Base-by-base conservation (phyloP, 2,329 filamentous ascomycete genomes). In the Alternaria solani region DNA sequence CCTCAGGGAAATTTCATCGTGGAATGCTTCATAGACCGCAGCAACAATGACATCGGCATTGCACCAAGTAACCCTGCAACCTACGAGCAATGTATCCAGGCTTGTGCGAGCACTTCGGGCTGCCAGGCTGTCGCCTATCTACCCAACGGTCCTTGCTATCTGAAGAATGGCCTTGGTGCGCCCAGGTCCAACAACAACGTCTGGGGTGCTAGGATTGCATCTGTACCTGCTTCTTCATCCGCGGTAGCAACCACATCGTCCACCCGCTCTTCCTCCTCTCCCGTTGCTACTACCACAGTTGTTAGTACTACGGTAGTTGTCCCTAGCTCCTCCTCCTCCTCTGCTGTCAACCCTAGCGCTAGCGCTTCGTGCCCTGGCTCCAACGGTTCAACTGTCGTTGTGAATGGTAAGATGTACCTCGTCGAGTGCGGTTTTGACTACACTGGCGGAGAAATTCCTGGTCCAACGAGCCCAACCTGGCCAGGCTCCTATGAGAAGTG, bases 401-500 rank as follows among this genome's bases (percentile, higher is more conserved):
- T 42, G 12, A 44, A 26, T 11, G 48, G 41, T 11, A 55, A 43
- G 32, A 20, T 26, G 25, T 64, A 61, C 41, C 14, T 55, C n/a
- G 57, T 67, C 28, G 41, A 63, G 38, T 68, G 66, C 30, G 36
- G 51, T n/a, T 41, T 54, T 14, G 64, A 68, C 42, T 55, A 59
- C 7, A 20, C 14, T 20, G 47, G 54, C 28, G 56, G 47, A 23
- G 59, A 65, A 30, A 32, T 65, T 1, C 20, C 52, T 4, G 23
- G 43, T 16, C 39, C 51, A 11, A 28, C 44, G 12, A 43, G 52
- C 46, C 54, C 61, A 7, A 57, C 62, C 14, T 66, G 62, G 38
- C 62, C 62, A 18, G 61, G 51, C 39, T 57, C 61, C 14, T 69
- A 67, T 32, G 61, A 61, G 16, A 51, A 48, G 18, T 73, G 71